Percentiles rank a stretch among this genome's conserved stretches.
phyloP scores from a whole-genome alignment of 1,139 yeast species.

The Wickerhamiella pararugosa region DNA sequence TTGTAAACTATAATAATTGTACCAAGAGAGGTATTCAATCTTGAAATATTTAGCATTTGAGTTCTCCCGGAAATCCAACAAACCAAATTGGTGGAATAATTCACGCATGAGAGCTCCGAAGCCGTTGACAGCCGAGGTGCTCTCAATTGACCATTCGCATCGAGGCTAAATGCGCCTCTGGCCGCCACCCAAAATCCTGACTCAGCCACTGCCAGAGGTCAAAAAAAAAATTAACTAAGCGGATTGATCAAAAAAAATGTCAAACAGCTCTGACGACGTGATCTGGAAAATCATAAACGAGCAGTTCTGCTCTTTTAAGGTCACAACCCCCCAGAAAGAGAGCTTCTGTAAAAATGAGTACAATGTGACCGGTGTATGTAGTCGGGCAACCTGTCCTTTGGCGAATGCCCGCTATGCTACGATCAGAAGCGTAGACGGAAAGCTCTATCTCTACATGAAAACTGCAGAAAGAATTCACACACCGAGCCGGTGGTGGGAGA shows the following conservation, averaged over 20 bases:
- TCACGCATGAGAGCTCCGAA: too few relatives aligned
- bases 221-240: constrained; percentile 1
- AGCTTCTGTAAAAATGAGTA: constrained; percentile 78
- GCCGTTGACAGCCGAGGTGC: too few relatives aligned
- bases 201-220: too few relatives aligned
- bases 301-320: constrained; percentile 77
- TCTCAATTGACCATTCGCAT: too few relatives aligned
- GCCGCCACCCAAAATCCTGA: too few relatives aligned
- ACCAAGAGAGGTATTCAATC: too few relatives aligned
- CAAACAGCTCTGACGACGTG: constrained; percentile 19
- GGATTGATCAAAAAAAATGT: constrained; percentile 9
- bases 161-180: too few relatives aligned
- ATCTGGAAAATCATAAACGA: constrained; percentile 88
- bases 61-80: too few relatives aligned
- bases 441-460: constrained; percentile 81
- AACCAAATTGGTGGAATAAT: too few relatives aligned
- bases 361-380: constrained; percentile 79
- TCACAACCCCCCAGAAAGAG: constrained; percentile 66
- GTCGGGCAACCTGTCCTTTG: constrained; percentile 85
- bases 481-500: constrained; percentile 88
- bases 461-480: constrained; percentile 95
- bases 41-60: too few relatives aligned
- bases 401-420: constrained; percentile 96
- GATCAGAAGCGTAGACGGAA: constrained; percentile 76
- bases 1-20: too few relatives aligned